Base-by-base conservation (phyloP, 176 grass and related monocot species). In the Tuctoria greenei region DNA sequence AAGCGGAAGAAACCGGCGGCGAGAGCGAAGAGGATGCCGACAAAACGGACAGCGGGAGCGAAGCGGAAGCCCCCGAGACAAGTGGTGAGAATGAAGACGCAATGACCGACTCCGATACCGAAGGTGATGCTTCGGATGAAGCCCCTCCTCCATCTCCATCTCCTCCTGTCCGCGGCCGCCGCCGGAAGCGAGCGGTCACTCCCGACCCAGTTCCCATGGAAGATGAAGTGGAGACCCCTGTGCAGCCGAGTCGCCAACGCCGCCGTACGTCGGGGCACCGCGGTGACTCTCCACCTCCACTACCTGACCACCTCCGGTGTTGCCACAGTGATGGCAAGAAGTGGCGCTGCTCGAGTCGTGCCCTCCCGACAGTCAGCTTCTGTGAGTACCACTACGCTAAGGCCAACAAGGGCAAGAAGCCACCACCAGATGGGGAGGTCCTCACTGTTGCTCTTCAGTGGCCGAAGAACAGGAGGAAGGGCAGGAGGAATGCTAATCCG, bases 241-340 rank as follows among this genome's bases (percentile, higher is more conserved):
- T 40, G 47, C 88, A 83, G 21, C 70, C 80, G 7, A 79, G 81
- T 24, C 84, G 79, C 39, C 86, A 86, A 4, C 61, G 69, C 1
- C 71, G 75, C 18, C 75, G 77, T 36, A 85, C 83, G 25, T 51
- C 75, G 0, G 86, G 75, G 15, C 55, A 70, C 4, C 71, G 71
- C 2, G 84, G 81, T 1, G 84, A 87, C 58, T 83, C 86, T 26
- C 78, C 84, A 8, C 87, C 90, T 8, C 78, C 81, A 21, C 36
- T 58, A 7, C 86, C 91, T 0, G 96, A 99, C 61, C 78, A 90
- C 71, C 79, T 92, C 43, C 85, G 96, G 4, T 99, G 96, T 58
- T 89, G 96, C 36, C 76, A 92, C n/a, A 89, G 89, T 23, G 96
- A 99, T 58, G 96, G 96, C 14, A 88, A 91, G 69, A 85, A 92